Evolutionary conservation across 2,329 filamentous ascomycete species (phyloP), one percentile per base, ranked within the genome.

Genomic region (Fusarium albosuccineum): DNA sequence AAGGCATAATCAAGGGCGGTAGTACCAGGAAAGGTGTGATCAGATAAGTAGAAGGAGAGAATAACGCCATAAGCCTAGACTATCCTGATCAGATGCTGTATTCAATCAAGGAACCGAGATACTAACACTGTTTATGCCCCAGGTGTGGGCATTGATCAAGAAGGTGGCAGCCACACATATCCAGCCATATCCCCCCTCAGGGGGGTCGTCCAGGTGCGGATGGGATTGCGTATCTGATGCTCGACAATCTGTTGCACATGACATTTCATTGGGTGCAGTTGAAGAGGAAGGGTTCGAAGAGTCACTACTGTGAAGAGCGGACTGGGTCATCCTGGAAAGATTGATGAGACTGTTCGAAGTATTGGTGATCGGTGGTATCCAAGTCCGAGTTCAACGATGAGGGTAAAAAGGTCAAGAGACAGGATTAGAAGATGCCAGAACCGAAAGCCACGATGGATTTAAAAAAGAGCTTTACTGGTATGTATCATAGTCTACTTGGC

Each of bases 1-100:
- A 90, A 85, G 26, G 87, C 87, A 68, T 85, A 89, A 29, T 87
- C 81, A 2, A 89, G 79, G 3, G 80, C 77, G 0, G 83, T 84
- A 1, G 86, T 85, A 6, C 80, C 80, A 0, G 84, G 81, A 67
- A 85, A 88, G 48, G 80, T 79, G 40, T 84, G 74, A 54, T 82
- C 82, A 16, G 80, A 74, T 9, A 62, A 42, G 16, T 62, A 57
- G 14, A 46, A 52, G 16, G 53, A 41, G 30, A 63, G 56, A 26
- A 63, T 50, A 10, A 63, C 60, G 9, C 55, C 56, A 13, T 59
- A 63, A 33, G 60, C 55, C 60, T 59, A 11, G 16, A 9, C 13
- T 26, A 3, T n/a, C 9, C 3, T 14, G 14, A 29, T 48, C n/a
- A 22, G 45, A 36, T 5, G 6, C 4, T 1, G 9, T 9, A 13